A percentile compares a stretch with the other conserved stretches of the same genome.
Conservation (phyloP, 495 filamentous ascomycete genomes). For the Pyronema omphalodes region DNA sequence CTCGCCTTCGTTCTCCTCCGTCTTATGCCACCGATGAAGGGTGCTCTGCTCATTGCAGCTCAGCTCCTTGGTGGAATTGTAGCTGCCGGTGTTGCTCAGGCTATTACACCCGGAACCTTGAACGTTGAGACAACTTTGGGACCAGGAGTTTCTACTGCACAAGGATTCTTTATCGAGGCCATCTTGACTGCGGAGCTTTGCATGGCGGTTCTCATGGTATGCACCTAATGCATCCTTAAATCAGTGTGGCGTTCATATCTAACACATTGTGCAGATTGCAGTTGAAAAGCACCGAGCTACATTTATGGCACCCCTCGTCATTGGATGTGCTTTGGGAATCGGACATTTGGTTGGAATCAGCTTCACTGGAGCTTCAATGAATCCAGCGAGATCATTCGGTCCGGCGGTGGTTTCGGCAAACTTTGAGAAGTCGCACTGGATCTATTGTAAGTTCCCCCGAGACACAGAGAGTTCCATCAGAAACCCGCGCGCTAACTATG, state of each 20-base stretch:
- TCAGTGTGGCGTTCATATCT: background rate
- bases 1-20: constrained; percentile 39
- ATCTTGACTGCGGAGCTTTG: constrained; percentile 63
- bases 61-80: constrained; percentile 43
- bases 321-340: constrained; percentile 56
- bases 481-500: constrained; percentile 1
- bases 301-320: constrained; percentile 58
- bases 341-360: constrained; percentile 50
- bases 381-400: constrained; percentile 55
- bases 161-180: constrained; percentile 60
- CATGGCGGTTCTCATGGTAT: constrained; percentile 55
- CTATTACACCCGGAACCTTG: constrained; percentile 25
- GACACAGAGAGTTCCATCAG: background rate
- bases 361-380: constrained; percentile 53
- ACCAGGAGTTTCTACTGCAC: constrained; percentile 20
- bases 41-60: constrained; percentile 31
- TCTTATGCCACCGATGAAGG: constrained; percentile 35
- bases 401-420: constrained; percentile 43
- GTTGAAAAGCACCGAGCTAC: constrained; percentile 43
- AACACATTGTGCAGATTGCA: background rate
- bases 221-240: background rate
- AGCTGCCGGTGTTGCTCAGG: constrained; percentile 36
- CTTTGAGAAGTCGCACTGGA: constrained; percentile 57
- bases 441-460: constrained; percentile 31
- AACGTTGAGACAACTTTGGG: constrained; percentile 29